Evolutionary conservation across 805 yeast genomes (phyloP).

Genomic region (Hanseniaspora jakobsenii): DNA sequence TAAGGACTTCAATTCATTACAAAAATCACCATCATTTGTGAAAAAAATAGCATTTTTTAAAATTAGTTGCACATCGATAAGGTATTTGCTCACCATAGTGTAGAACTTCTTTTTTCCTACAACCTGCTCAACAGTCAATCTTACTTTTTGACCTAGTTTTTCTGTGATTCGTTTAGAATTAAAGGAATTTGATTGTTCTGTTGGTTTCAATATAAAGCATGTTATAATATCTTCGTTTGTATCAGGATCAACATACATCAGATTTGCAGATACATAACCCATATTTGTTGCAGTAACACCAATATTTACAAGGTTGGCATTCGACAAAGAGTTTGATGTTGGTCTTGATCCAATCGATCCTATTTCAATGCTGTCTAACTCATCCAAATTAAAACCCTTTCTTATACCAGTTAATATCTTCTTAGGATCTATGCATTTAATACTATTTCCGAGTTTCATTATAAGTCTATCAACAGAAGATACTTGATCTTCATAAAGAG

Average conservation of each 20-base stretch:
- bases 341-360: slow-evolving; percentile 19
- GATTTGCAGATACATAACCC: slow-evolving; percentile 59
- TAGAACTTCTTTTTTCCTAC: slow-evolving; percentile 1
- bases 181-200: slow-evolving; percentile 28
- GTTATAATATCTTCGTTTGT: slow-evolving; percentile 43
- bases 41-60: slow-evolving; percentile 5
- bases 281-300: slow-evolving; percentile 32
- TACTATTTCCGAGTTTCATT: slow-evolving; percentile 66
- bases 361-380: slow-evolving; percentile 37
- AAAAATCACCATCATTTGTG: background rate
- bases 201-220: slow-evolving; percentile 39
- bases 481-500: slow-evolving; percentile 67
- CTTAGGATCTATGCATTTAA: slow-evolving; percentile 64
- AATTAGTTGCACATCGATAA: background rate
- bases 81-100: background rate
- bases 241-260: slow-evolving; percentile 52
- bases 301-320: slow-evolving; percentile 26
- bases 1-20: background rate
- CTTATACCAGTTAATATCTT: slow-evolving; percentile 76
- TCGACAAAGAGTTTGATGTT: slow-evolving; percentile 55
- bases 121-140: slow-evolving; percentile 2
- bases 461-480: slow-evolving; percentile 59
- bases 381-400: slow-evolving; percentile 63
- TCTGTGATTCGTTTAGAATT: slow-evolving; percentile 33
- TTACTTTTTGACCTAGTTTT: background rate